These are phyloP conservation scores for Lojkania enalia DNA, from an alignment of 2,329 filamentous ascomycete species.

Conservation along the genomic window DNA sequence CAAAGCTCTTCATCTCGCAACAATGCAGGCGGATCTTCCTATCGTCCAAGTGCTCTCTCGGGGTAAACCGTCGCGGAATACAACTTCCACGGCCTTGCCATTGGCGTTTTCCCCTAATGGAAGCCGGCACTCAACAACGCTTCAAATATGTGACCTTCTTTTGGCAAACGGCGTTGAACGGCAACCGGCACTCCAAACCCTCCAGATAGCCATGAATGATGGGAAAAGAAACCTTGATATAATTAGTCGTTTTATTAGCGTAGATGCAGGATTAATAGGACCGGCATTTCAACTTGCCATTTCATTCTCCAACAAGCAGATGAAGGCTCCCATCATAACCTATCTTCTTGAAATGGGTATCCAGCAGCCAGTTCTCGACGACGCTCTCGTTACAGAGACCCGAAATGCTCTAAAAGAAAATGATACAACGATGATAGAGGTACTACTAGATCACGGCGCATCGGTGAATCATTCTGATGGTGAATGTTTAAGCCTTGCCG, in stretches of 20 bases:
- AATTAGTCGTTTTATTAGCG: slow-evolving; percentile 30
- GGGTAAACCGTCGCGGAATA: slow-evolving; percentile 20
- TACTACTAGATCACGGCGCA: slow-evolving; percentile 38
- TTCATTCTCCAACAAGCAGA: slow-evolving; percentile 22
- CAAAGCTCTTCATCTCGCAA: slow-evolving; percentile 30
- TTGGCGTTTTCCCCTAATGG: slow-evolving; percentile 31
- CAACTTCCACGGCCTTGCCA: slow-evolving; percentile 32
- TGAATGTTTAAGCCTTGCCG: slow-evolving; percentile 58
- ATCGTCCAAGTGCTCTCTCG: slow-evolving; percentile 32
- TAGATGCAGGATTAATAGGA: slow-evolving; percentile 26
- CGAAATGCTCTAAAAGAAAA: slow-evolving; percentile 21
- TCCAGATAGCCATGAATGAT: slow-evolving; percentile 33
- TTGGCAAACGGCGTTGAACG: slow-evolving; percentile 30
- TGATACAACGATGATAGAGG: slow-evolving; percentile 27
- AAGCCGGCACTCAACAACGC: slow-evolving; percentile 24
- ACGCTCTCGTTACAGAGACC: slow-evolving; percentile 32
- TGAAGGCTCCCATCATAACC: slow-evolving; percentile 32
- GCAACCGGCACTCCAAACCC: slow-evolving; percentile 21
- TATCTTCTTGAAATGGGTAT: slow-evolving; percentile 31
- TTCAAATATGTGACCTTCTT: slow-evolving; percentile 33
- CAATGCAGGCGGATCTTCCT: slow-evolving; percentile 30
- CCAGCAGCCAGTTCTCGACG: slow-evolving; percentile 33
- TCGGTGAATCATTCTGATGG: slow-evolving; percentile 58
- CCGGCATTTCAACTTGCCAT: slow-evolving; percentile 33
- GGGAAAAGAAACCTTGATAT: slow-evolving; percentile 38